Evolutionary conservation across 331 rosid species (phyloP), one percentile per base, ranked within the genome.

Genomic region (Pyrus hybrid): DNA sequence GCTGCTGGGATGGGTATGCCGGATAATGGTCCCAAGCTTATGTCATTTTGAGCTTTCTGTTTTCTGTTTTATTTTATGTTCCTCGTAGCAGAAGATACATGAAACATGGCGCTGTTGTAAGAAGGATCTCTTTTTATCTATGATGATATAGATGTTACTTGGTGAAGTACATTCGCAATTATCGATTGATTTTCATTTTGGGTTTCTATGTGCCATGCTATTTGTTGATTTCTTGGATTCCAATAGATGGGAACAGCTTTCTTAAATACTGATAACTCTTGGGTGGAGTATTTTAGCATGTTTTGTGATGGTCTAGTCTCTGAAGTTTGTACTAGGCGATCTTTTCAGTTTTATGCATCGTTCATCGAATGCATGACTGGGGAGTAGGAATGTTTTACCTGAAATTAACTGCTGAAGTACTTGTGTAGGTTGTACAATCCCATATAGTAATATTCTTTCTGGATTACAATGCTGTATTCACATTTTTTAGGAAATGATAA

Each of bases 1-100:
- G 99, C 99, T 41, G 88, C 85, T 26, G 99, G 99, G 63, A 91
- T 94, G 99, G 99, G 99, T 68, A 89, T 84, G 95, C 99, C 97
- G 2, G 99, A 94, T 79, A 92, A 94, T 60, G 99, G 97, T 56
- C 96, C 96, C 32, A 94, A 90, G 89, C 88, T 94, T 30, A 90
- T 91, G 97, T 85, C 92, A 26, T 79, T 88, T 83, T 91, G 85
- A 87, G 76, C 71, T 33, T 66, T 60, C 25, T 74, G 26, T 37
- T 30, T 57, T 29, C 67, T 58, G 17, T 22, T 13, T 43, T 43
- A 43, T 28, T n/a, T 35, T 33, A 35, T 37, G 2, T 49, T 70
- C 54, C 8, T 71, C 7, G 63, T 33, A 63, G 76, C 16, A 8
- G 33, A 78, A 51, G 70, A 32, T 77, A 37, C 70, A 54, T 57